A percentile compares a stretch with the other conserved stretches of the same genome.
Conservation (phyloP, 805 yeast species). For the Candida parachauliodes region DNA sequence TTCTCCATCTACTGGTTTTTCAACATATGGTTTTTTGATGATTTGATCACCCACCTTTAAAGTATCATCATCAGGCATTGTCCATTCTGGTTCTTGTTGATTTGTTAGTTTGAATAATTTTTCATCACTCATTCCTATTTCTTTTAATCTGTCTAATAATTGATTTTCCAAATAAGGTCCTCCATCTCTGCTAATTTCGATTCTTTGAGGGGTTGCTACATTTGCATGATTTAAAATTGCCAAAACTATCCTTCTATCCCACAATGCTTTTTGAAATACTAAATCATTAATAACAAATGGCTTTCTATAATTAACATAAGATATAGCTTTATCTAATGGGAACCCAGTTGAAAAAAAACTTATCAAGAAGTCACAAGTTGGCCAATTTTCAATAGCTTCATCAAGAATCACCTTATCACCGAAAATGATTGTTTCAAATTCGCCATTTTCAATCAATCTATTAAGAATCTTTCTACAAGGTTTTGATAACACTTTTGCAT, state of each 20-base stretch:
- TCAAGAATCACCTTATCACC: slow-evolving; percentile 96
- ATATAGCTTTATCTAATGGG: slow-evolving; percentile 93
- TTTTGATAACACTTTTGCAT: slow-evolving; percentile 89
- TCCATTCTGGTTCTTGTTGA: slow-evolving; percentile 72
- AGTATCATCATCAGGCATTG: slow-evolving; percentile 79
- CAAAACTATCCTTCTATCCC: slow-evolving; percentile 94
- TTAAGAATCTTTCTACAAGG: slow-evolving; percentile 92
- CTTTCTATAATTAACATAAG: slow-evolving; percentile 81
- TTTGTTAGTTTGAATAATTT: slow-evolving; percentile 64
- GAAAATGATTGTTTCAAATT: slow-evolving; percentile 93
- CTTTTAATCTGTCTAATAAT: slow-evolving; percentile 46
- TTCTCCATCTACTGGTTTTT: slow-evolving; percentile 98
- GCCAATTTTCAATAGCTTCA: slow-evolving; percentile 96
- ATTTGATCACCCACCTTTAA: slow-evolving; percentile 67
- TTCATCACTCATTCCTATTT: slow-evolving; percentile 30
- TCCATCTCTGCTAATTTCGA: slow-evolving; percentile 93
- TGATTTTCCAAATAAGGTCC: slow-evolving; percentile 79
- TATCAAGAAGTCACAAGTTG: slow-evolving; percentile 93
- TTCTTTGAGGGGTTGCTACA: slow-evolving; percentile 87
- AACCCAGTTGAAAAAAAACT: slow-evolving; percentile 95
- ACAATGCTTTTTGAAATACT: slow-evolving; percentile 85
- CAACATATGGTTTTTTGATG: slow-evolving; percentile 89
- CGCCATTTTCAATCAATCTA: slow-evolving; percentile 85
- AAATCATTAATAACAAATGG: slow-evolving; percentile 89
- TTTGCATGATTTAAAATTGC: slow-evolving; percentile 69